Percentiles rank a stretch among this genome's conserved stretches.
Evolutionary conservation across 805 yeast genomes (phyloP).

Genomic region (Candida germanica): DNA sequence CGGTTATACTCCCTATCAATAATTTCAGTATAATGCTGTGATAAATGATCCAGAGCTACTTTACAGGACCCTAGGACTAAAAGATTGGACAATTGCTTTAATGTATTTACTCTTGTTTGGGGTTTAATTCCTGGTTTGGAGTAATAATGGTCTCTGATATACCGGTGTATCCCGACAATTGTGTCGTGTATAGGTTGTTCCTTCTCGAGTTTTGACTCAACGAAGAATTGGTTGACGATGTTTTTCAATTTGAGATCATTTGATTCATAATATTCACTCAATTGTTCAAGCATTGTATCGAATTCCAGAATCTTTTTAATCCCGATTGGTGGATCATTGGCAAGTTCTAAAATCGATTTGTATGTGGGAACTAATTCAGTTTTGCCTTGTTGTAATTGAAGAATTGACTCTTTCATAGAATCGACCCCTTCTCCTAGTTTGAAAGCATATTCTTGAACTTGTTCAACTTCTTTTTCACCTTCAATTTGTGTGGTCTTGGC

Average conservation of each 20-base stretch:
- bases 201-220: slow-evolving; percentile 3
- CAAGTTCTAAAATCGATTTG: slow-evolving; percentile 19
- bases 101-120: slow-evolving; percentile 3
- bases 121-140: not conserved
- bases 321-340: slow-evolving; percentile 20
- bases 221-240: slow-evolving; percentile 1
- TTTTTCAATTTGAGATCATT: slow-evolving; percentile 14
- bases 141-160: slow-evolving; percentile 3
- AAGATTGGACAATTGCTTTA: not conserved
- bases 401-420: not conserved
- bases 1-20: slow-evolving; percentile 4
- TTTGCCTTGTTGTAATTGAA: slow-evolving; percentile 1
- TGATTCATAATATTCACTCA: slow-evolving; percentile 22
- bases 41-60: slow-evolving; percentile 1
- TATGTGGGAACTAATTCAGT: slow-evolving; percentile 1
- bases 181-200: not conserved
- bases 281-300: slow-evolving; percentile 39
- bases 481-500: not conserved
- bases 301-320: slow-evolving; percentile 29
- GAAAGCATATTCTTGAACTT: slow-evolving; percentile 28
- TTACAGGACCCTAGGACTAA: slow-evolving; percentile 2
- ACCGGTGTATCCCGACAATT: slow-evolving; percentile 1
- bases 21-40: slow-evolving; percentile 1
- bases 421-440: slow-evolving; percentile 22
- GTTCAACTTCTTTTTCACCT: slow-evolving; percentile 4